phyloP scores from a whole-genome alignment of 768 basidiomycete species.

The Cystobasidium onofrii region DNA sequence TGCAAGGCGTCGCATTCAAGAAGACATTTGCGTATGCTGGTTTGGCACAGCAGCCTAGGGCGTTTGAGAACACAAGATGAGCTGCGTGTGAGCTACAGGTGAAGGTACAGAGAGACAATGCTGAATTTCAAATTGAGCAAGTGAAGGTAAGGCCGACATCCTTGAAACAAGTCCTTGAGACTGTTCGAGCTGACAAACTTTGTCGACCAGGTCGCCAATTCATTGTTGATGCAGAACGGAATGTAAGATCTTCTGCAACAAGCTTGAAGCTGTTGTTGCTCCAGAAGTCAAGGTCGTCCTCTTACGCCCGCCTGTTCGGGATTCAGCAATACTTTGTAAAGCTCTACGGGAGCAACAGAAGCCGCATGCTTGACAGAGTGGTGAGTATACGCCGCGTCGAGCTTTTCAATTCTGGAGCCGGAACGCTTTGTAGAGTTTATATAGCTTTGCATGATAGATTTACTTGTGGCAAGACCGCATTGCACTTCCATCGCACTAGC shows the following conservation, averaged over 20 bases:
- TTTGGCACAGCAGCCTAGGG: slow-evolving; percentile 96
- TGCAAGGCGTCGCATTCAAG: slow-evolving; percentile 92
- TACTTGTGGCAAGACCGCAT: no score
- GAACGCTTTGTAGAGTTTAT: no score
- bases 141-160: slow-evolving; percentile 55
- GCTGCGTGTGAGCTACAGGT: slow-evolving; percentile 92
- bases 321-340: slow-evolving; percentile 96
- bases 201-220: slow-evolving; percentile 85
- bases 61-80: slow-evolving; percentile 78
- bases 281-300: slow-evolving; percentile 96
- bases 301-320: slow-evolving; percentile 95
- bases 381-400: no score
- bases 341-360: slow-evolving; percentile 89
- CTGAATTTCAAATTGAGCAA: slow-evolving; percentile 91
- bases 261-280: slow-evolving; percentile 87
- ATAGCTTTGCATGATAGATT: no score
- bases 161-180: no score
- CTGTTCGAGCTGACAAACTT: no score
- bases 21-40: slow-evolving; percentile 99
- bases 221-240: slow-evolving; percentile 98
- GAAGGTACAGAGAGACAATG: slow-evolving; percentile 99
- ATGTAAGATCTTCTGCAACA: slow-evolving; percentile 98
- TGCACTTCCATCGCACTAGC: no score
- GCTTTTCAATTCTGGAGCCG: no score
- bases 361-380: slow-evolving; percentile 83